Base-by-base conservation (phyloP, 331 rosid genomes). In the Acacia pycnantha region DNA sequence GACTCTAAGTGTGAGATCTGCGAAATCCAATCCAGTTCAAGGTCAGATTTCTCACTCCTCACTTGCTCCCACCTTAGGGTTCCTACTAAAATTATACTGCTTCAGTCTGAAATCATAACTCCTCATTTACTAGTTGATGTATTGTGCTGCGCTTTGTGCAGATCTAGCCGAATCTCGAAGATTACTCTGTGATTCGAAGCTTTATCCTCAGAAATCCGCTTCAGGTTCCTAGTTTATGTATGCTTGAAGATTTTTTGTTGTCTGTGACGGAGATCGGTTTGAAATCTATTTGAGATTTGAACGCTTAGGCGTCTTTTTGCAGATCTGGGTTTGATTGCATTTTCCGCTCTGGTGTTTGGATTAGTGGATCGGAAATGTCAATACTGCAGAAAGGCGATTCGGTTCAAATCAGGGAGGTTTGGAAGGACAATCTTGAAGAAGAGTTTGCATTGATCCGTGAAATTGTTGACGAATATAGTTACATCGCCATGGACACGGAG, bases 401-500 rank as follows among this genome's bases (percentile, higher is more conserved):
- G 85, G 85, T 91, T 90, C 89, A 87, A 80, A 89, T 95, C 83
- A 89, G 98, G 37, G 98, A 95, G 87, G 98, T 95, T 4, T 95
- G 98, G 98, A 87, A 82, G 64, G 89, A 90, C 76, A 95, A 95
- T 84, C 88, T 95, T 1, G 98, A 91, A 8, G 97, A 91, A 61
- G 98, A 94, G 85, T 84, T 95, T 8, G 88, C 86, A 13, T 58
- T 93, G 82, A 93, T 95, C 70, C 95, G 97, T 8, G 90, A 86
- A 37, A 82, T 94, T 24, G 97, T 93, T 16, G 97, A 90, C 59
- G 33, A 61, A 35, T 92, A 44, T 47, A 88, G 84, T 81, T 91
- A 86, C 51, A 82, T 94, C 6, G 98, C 98, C 0, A 94, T 94
- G 98, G 98, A 93, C 22, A 91, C 98, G 0, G 98, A 95, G 90